Evolutionary conservation across 306 rosid genomes (phyloP), one percentile per base, ranked within the genome.

Genomic region (Medicago lupulina): DNA sequence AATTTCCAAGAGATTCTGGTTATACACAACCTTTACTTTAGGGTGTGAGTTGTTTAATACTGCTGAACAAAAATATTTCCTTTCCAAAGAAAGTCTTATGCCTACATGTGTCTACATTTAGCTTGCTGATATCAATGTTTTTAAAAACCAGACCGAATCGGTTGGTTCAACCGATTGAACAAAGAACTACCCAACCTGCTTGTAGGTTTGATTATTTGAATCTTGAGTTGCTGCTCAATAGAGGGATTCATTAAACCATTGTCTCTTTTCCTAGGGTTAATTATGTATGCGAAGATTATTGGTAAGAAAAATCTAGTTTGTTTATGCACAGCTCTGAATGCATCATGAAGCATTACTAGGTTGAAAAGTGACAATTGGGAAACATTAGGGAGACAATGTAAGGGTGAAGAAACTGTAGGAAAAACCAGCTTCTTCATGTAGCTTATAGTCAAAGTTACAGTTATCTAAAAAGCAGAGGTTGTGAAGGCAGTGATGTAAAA

Each of bases 391-490:
- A 51, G 77, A 43, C 66, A 61, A 25, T 23, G 23, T 18, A 69
- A 55, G 53, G 11, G 63, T 53, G 71, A 58, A 23, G 64, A 43
- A 53, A 46, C 31, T 70, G 63, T 50, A 39, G 28, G 76, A 41
- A 38, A 74, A 74, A 61, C 9, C 53, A n/a, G 8, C 31, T 19
- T 21, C 70, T 14, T 38, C 75, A 71, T 71, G 19, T 40, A 76
- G 13, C 53, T 50, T 51, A 7, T 39, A 39, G 70, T 79, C 59
- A 61, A 78, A 62, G 80, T 50, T 53, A 76, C 57, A 75, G 18
- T 71, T 68, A 68, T 77, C 28, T 68, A 16, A 74, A 84, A 64
- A 74, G 83, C n/a, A 74, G 79, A 66, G 81, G 79, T 25, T 70
- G 73, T 39, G 72, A 69, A 34, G 53, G 34, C 62, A 54, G 36